phyloP scores from a whole-genome alignment of 306 rosid species.

The Ammopiptanthus mongolicus region DNA sequence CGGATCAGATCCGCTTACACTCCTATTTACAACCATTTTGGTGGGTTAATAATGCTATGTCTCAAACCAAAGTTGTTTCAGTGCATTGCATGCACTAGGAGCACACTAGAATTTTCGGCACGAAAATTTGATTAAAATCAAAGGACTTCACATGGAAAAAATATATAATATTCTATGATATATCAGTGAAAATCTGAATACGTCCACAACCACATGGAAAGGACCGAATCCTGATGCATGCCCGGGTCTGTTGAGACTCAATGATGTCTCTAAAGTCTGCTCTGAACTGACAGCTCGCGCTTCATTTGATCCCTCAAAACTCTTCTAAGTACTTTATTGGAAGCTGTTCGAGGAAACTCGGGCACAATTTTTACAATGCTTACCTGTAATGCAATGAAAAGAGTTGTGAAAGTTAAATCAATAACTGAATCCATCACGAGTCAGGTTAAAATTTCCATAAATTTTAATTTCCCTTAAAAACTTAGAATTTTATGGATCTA shows the following conservation, averaged over 20 bases:
- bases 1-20: too few relatives aligned
- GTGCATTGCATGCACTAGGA: not conserved
- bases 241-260: not conserved
- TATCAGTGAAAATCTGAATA: not conserved
- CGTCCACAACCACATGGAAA: slow-evolving; percentile 12
- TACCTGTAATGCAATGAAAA: slow-evolving; percentile 41
- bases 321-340: slow-evolving; percentile 78
- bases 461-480: not conserved
- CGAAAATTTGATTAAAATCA: not conserved
- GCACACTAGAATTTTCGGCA: not conserved
- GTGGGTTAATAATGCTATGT: not conserved
- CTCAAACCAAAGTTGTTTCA: not conserved
- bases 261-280: slow-evolving; percentile 45
- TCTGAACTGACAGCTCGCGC: slow-evolving; percentile 49
- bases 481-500: not conserved
- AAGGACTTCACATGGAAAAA: not conserved
- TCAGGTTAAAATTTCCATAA: not conserved
- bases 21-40: not conserved
- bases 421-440: not conserved
- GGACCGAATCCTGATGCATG: not conserved
- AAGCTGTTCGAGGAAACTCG: slow-evolving; percentile 74
- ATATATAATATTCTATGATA: not conserved
- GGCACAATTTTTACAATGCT: slow-evolving; percentile 49
- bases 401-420: not conserved
- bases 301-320: slow-evolving; percentile 76